A percentile compares a stretch with the other conserved stretches of the same genome.
Conservation (phyloP, 768 basidiomycete genomes). For the Amanita subjunquillea region DNA sequence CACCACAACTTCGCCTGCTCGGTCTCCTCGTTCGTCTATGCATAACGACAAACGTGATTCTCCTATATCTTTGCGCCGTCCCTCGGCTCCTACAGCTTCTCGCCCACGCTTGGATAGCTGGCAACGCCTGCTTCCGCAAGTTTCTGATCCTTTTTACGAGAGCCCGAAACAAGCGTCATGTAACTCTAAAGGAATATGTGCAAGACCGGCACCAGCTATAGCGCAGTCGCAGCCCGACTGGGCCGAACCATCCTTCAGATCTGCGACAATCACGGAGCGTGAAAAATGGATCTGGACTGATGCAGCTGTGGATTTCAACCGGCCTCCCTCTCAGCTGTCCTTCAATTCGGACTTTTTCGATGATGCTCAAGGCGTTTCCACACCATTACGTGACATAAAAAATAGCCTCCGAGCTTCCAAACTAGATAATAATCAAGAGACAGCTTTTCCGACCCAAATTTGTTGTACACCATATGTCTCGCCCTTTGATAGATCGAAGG, state of each 20-base stretch:
- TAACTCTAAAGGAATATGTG: neutral
- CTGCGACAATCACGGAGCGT: neutral
- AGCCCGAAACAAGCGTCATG: neutral
- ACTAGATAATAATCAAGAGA: neutral
- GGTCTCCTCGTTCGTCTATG: neutral
- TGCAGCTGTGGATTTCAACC: conserved; percentile 25
- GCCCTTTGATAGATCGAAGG: conserved; percentile 5
- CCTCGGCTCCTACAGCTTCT: conserved; percentile 15
- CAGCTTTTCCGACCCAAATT: neutral
- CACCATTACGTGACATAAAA: conserved; percentile 14
- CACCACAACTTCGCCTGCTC: conserved; percentile 1
- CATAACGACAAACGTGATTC: neutral
- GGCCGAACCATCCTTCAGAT: conserved; percentile 7
- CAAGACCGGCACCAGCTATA: neutral
- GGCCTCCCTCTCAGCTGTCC: conserved; percentile 28
- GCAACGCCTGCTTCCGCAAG: neutral
- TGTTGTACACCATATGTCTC: neutral
- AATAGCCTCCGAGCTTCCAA: neutral
- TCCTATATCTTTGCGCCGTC: conserved; percentile 9
- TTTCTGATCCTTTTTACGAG: neutral
- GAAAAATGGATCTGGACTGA: conserved; percentile 15
- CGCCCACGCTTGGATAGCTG: conserved; percentile 14
- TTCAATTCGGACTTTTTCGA: conserved; percentile 13
- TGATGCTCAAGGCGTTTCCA: conserved; percentile 18
- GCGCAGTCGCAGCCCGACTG: neutral